These are phyloP conservation scores for Sarcocystis neurona DNA, from an alignment of 169 alveolate genomes.

Conservation along the genomic window DNA sequence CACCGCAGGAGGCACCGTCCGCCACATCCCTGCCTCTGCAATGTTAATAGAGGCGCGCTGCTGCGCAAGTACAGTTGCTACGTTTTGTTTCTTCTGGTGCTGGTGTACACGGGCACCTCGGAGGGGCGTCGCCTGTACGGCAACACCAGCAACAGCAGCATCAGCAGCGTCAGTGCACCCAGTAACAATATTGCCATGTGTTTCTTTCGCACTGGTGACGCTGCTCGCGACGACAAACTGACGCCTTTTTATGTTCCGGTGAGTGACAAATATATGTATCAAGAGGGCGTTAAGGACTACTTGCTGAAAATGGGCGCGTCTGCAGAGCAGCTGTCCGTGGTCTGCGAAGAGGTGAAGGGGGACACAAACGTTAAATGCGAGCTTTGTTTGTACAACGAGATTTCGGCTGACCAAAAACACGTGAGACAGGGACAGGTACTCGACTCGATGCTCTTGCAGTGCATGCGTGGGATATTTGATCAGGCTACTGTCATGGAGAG, in stretches of 20 bases:
- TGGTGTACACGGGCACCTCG: too few species aligned
- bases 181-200: constrained; percentile 38
- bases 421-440: constrained; percentile 54
- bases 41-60: too few species aligned
- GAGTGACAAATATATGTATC: constrained; percentile 8
- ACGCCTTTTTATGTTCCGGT: constrained; percentile 44
- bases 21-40: too few species aligned
- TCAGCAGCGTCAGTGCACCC: too few species aligned
- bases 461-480: constrained; percentile 24
- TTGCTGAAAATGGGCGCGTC: constrained; percentile 10
- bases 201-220: constrained; percentile 1
- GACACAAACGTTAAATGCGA: constrained; percentile 11
- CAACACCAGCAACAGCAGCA: too few species aligned
- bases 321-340: constrained; percentile 7
- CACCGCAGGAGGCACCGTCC: too few species aligned
- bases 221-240: constrained; percentile 11
- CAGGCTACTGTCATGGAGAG: constrained; percentile 7
- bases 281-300: constrained; percentile 42
- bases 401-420: constrained; percentile 27
- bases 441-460: constrained; percentile 16
- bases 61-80: too few species aligned
- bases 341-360: neutral
- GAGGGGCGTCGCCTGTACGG: too few species aligned
- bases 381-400: constrained; percentile 43
- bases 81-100: too few species aligned